Evolutionary conservation across 2,329 filamentous ascomycete species (phyloP).

Genomic region (Claviceps paspali): DNA sequence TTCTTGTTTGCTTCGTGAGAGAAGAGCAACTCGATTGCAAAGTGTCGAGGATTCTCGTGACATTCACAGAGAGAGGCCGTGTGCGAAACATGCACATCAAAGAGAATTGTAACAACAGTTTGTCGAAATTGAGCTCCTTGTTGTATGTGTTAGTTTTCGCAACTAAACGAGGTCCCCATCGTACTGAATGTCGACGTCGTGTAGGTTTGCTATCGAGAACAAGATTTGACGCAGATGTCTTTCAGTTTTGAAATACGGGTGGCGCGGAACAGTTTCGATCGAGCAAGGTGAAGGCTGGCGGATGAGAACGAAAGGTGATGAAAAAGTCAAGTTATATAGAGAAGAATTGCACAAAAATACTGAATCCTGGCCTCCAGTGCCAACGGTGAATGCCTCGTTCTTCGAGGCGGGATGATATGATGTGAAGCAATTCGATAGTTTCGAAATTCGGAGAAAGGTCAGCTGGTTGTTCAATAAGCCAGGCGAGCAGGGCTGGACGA

Average conservation of each 20-base stretch:
- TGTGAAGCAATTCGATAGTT: background rate
- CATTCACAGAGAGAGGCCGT: background rate
- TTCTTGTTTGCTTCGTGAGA: background rate
- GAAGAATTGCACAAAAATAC: too few relatives aligned
- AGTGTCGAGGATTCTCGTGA: background rate
- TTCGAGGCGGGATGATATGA: background rate
- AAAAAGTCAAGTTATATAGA: too few relatives aligned
- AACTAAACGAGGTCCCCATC: background rate
- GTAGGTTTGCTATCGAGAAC: too few relatives aligned
- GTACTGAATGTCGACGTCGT: too few relatives aligned
- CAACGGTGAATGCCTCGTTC: too few relatives aligned
- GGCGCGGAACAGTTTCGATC: too few relatives aligned
- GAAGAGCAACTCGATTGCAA: background rate
- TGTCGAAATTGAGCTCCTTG: background rate
- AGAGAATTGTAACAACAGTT: background rate
- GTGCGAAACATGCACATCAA: background rate
- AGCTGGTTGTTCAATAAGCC: background rate
- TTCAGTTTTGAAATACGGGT: too few relatives aligned
- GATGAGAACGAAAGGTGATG: too few relatives aligned
- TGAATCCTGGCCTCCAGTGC: too few relatives aligned
- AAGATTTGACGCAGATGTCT: too few relatives aligned
- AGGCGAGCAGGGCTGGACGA: background rate
- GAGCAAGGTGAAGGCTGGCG: too few relatives aligned
- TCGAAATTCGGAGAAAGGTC: background rate
- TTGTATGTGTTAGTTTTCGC: background rate